Evolutionary conservation across 2,329 filamentous ascomycete genomes (phyloP), one percentile per base, ranked within the genome.

Genomic region (Arthrinium phaeospermum): DNA sequence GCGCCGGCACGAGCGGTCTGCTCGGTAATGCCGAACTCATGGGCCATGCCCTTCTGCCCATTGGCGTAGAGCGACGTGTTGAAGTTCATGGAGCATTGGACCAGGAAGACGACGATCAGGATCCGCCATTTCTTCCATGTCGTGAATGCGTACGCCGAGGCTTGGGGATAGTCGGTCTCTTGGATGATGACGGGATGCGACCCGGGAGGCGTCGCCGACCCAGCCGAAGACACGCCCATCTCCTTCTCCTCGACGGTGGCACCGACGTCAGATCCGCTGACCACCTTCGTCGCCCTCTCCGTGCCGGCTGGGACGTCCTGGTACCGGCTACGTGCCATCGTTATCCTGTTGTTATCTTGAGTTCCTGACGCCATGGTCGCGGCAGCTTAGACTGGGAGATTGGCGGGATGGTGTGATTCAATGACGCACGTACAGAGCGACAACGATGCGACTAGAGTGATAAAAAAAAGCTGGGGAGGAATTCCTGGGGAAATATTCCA

Each of bases 51-150:
- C 5, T 74, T 75, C 30, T 89, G 82, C 0, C 84, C 87, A 72
- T 89, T 88, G 30, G 85, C 82, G 74, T 86, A 89, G 70, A 88
- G 81, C 12, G 85, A 85, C 0, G 87, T 85, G 75, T 89, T 89
- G 76, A 87, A 85, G 77, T 89, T 89, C 86, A 90, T 90, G 19
- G 86, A 87, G 34, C 86, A 84, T 74, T 89, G 86, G 12, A 88
- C 85, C 51, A 85, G 78, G 78, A 88, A 88, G 75, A 89, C 86
- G 73, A 86, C 82, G 37, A 79, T 80, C 47, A 89, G 81, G 70
- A 88, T 86, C 73, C 79, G 79, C 87, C 88, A 90, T 78, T 89
- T 89, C 75, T 86, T 86, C 80, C 79, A 81, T 5, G 78, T 76
- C 0, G 86, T 79, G 77, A 83, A 89, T 27, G 77, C 76, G 76